Evolutionary conservation across 1,284 basidiomycete genomes (phyloP), one percentile per base, ranked within the genome.

Genomic region (Macrocystidia cucumis): DNA sequence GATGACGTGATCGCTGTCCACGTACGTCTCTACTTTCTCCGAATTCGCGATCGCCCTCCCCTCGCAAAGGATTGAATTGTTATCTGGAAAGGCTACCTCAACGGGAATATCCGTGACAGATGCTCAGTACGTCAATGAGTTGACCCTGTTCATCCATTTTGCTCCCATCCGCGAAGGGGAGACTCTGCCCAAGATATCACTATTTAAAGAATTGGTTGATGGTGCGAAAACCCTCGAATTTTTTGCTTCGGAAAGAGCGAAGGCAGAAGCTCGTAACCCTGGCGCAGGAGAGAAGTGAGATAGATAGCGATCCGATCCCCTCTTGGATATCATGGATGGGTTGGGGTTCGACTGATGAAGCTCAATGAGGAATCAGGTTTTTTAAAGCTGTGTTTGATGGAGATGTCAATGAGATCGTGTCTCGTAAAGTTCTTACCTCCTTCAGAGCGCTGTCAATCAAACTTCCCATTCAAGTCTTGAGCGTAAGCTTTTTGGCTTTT

Each of bases 121-220:
- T 2, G 47, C 48, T 18, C 46, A 45, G 14, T 62, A 57, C 38
- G 27, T 38, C 5, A 56, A 59, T 30, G 62, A 65, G 44, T 55
- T 50, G 32, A 52, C 56, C 26, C 37, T 57, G 23, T 52, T 60
- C 9, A 41, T 62, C 4, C 55, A 56, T 32, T 56, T 59, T 23
- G 42, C 41, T 4, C 41, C 52, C 4, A 44, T 50, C 6, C 29
- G 32, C 3, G 33, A 35, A 2, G 38, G 40, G 12, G 41, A 38
- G 6, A 46, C 43, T 1, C 43, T 56, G 9, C 55, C 59, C 1
- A 62, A 56, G 38, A 60, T 65, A 18, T 39, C 41, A 4, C 43
- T 47, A 12, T 48, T 57, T 12, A 61, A 58, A 33, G 59, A 63
- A 35, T 65, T 57, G 41, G 52, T 62, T 6, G 60, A 63, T 39